These are phyloP conservation scores for Pistacia vera DNA, from an alignment of 345 rosid species.

Conservation along the genomic window DNA sequence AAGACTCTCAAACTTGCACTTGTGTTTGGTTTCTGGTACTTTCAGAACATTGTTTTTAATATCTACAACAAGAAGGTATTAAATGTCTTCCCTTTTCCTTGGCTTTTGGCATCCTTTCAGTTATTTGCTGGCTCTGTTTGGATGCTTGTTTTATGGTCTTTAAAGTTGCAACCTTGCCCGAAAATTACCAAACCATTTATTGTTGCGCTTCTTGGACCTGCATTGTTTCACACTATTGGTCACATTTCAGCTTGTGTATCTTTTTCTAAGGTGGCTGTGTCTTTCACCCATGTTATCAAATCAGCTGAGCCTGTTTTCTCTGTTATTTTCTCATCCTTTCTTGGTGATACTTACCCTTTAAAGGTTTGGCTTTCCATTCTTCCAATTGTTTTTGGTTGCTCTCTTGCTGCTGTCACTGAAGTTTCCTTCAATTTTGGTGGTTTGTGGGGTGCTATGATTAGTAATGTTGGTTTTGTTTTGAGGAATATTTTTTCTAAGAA, in stretches of 20 bases:
- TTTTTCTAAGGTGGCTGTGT: slow-evolving; percentile 96
- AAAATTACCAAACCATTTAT: slow-evolving; percentile 83
- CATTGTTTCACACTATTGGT: slow-evolving; percentile 92
- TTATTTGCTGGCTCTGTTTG: slow-evolving; percentile 87
- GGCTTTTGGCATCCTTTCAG: slow-evolving; percentile 97
- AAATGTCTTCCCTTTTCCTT: slow-evolving; percentile 88
- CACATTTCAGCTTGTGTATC: slow-evolving; percentile 98
- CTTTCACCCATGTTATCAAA: slow-evolving; percentile 97
- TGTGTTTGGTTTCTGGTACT: slow-evolving; percentile 89
- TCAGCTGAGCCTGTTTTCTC: slow-evolving; percentile 98
- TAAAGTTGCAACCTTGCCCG: slow-evolving; percentile 79
- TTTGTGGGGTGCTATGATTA: slow-evolving; percentile 91
- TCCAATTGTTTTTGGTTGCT: slow-evolving; percentile 91
- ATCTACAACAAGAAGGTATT: slow-evolving; percentile 90
- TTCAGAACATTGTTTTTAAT: slow-evolving; percentile 91
- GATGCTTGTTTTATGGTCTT: slow-evolving; percentile 86
- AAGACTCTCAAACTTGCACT: slow-evolving; percentile 68
- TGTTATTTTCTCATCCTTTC: slow-evolving; percentile 84
- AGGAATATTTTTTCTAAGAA: slow-evolving; percentile 85
- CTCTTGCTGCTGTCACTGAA: slow-evolving; percentile 93
- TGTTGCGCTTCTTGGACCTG: slow-evolving; percentile 91
- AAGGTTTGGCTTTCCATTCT: slow-evolving; percentile 92
- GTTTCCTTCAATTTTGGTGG: slow-evolving; percentile 89
- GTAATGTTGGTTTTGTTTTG: slow-evolving; percentile 89
- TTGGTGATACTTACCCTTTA: slow-evolving; percentile 83